These are phyloP conservation scores for Gloeopeniophorella convolvens DNA, from an alignment of 768 basidiomycete species.

Conservation along the genomic window DNA sequence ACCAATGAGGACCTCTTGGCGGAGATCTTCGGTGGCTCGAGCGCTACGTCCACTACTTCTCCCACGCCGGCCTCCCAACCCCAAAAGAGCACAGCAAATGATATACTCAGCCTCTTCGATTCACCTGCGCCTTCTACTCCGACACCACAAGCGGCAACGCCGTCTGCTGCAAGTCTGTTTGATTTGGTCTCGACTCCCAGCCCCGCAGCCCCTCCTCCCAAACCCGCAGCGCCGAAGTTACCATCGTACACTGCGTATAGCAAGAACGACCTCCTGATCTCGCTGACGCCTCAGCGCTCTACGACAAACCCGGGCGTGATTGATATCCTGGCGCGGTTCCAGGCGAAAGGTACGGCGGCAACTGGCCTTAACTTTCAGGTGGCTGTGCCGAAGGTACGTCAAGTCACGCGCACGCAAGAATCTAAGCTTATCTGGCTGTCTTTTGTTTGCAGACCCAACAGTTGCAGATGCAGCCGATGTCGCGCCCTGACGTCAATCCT, in stretches of 20 bases:
- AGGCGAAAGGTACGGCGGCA: constrained; percentile 51
- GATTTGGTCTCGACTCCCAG: constrained; percentile 23
- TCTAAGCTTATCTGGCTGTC: too few relatives aligned
- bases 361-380: constrained; percentile 88
- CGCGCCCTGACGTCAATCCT: constrained; percentile 69
- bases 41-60: constrained; percentile 30
- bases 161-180: constrained; percentile 9
- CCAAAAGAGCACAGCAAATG: constrained; percentile 62
- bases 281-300: constrained; percentile 82
- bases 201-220: constrained; percentile 25
- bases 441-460: constrained; percentile 75
- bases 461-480: constrained; percentile 97
- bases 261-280: constrained; percentile 84
- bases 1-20: constrained; percentile 84
- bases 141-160: constrained; percentile 28
- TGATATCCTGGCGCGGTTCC: constrained; percentile 86
- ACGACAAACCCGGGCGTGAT: constrained; percentile 79
- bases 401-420: too few relatives aligned
- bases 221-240: constrained; percentile 44
- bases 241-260: constrained; percentile 85
- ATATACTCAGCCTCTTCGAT: constrained; percentile 88
- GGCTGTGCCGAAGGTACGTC: constrained; percentile 84
- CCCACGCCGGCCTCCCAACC: constrained; percentile 32
- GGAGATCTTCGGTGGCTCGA: constrained; percentile 77
- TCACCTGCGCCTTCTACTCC: constrained; percentile 33